phyloP scores from a whole-genome alignment of 2,329 filamentous ascomycete species.

The Fusarium camptoceras region DNA sequence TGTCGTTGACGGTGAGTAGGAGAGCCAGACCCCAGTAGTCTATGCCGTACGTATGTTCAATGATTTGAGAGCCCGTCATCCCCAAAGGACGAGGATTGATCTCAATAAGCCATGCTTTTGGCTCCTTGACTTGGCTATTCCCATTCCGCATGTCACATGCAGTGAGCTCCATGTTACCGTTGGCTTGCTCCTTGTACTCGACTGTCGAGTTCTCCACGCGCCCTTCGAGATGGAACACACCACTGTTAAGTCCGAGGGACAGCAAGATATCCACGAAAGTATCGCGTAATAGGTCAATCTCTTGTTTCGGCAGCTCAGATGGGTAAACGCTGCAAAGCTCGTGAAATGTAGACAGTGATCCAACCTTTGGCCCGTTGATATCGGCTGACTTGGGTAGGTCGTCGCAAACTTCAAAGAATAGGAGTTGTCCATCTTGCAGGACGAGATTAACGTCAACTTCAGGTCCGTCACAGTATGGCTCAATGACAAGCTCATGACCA shows the following conservation, averaged over 20 bases:
- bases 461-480: conserved; percentile 38
- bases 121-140: not conserved
- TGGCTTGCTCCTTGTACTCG: conserved; percentile 3
- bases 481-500: conserved; percentile 25
- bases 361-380: conserved; percentile 6
- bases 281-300: conserved; percentile 21
- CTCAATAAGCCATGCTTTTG: conserved; percentile 22
- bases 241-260: conserved; percentile 17
- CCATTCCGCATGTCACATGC: not conserved
- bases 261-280: conserved; percentile 17
- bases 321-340: conserved; percentile 7
- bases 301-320: conserved; percentile 12
- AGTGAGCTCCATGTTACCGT: conserved; percentile 5
- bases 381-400: conserved; percentile 35
- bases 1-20: conserved; percentile 12
- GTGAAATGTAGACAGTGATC: conserved; percentile 1
- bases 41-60: conserved; percentile 33
- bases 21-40: conserved; percentile 29
- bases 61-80: conserved; percentile 20
- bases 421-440: conserved; percentile 33
- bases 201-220: conserved; percentile 24
- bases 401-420: conserved; percentile 39
- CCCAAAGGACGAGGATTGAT: conserved; percentile 38
- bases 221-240: conserved; percentile 33
- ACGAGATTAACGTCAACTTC: conserved; percentile 42